Evolutionary conservation across 2,329 filamentous ascomycete species (phyloP).

Genomic region (Chlorencoelia australis): DNA sequence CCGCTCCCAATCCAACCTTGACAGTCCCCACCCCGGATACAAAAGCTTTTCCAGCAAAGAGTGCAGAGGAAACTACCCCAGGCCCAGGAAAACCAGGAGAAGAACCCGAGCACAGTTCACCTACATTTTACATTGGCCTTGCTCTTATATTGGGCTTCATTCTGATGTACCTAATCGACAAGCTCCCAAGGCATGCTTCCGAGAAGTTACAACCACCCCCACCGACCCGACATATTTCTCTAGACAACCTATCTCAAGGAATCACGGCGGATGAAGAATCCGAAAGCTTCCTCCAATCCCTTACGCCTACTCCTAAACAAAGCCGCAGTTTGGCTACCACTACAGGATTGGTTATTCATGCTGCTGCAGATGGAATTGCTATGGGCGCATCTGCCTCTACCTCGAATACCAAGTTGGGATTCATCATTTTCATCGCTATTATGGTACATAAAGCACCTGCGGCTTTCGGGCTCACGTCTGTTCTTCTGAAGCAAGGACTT

Average conservation of each 20-base stretch:
- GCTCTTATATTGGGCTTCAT: slow-evolving; percentile 83
- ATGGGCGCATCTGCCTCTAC: slow-evolving; percentile 81
- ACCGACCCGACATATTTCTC: slow-evolving; percentile 72
- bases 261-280: slow-evolving; percentile 40
- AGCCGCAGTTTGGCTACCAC: slow-evolving; percentile 70
- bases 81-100: slow-evolving; percentile 2
- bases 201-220: slow-evolving; percentile 54
- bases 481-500: slow-evolving; percentile 82
- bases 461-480: slow-evolving; percentile 85
- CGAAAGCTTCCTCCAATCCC: slow-evolving; percentile 48
- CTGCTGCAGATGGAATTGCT: slow-evolving; percentile 88
- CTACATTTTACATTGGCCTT: slow-evolving; percentile 73
- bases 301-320: slow-evolving; percentile 46
- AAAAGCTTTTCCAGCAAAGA: slow-evolving; percentile 2
- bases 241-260: slow-evolving; percentile 64
- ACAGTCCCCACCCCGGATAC: background rate
- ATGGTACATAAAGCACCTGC: slow-evolving; percentile 97
- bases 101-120: slow-evolving; percentile 34
- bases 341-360: slow-evolving; percentile 89
- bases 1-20: background rate
- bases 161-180: slow-evolving; percentile 93
- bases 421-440: slow-evolving; percentile 91
- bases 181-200: slow-evolving; percentile 63
- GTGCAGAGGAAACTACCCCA: slow-evolving; percentile 1
- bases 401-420: slow-evolving; percentile 62